A percentile compares a stretch with the other conserved stretches of the same genome.
phyloP scores from a whole-genome alignment of 2,329 filamentous ascomycete species.

The Monosporascus sp. region DNA sequence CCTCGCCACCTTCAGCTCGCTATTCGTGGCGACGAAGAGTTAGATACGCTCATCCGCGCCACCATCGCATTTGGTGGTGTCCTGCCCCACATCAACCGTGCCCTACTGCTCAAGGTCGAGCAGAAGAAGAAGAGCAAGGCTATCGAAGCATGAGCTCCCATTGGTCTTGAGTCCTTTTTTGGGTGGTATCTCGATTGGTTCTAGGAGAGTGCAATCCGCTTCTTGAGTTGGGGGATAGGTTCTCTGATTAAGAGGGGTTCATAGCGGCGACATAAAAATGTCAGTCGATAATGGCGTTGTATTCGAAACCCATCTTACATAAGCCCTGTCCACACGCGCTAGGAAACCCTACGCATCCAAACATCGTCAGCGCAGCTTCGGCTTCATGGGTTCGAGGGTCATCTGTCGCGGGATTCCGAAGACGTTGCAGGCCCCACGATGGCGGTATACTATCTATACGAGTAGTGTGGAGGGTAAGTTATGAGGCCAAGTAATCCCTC shows the following conservation, averaged over 20 bases:
- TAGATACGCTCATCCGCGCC: slow-evolving; percentile 93
- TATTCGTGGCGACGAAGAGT: slow-evolving; percentile 96
- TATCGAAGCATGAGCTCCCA: slow-evolving; percentile 34
- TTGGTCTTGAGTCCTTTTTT: not conserved
- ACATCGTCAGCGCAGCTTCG: not conserved
- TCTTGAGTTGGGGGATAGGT: not conserved
- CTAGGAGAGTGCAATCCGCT: not conserved
- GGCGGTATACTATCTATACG: not conserved
- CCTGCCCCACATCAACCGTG: slow-evolving; percentile 96
- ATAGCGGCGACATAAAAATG: not conserved
- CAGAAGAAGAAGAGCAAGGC: slow-evolving; percentile 85
- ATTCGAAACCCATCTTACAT: not conserved
- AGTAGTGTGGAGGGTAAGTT: not conserved
- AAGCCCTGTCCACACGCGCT: not conserved
- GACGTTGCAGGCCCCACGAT: not conserved
- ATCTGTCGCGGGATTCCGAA: no score
- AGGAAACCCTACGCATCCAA: not conserved
- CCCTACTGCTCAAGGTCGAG: slow-evolving; percentile 90
- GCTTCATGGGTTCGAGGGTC: no score
- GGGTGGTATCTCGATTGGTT: not conserved
- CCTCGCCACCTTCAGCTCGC: slow-evolving; percentile 96
- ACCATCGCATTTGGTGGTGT: slow-evolving; percentile 99
- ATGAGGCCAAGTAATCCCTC: not conserved
- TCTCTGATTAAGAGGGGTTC: not conserved
- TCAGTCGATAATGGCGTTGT: not conserved